These are phyloP conservation scores for Cladosporium sp. DNA, from an alignment of 2,329 filamentous ascomycete species.

Conservation along the genomic window DNA sequence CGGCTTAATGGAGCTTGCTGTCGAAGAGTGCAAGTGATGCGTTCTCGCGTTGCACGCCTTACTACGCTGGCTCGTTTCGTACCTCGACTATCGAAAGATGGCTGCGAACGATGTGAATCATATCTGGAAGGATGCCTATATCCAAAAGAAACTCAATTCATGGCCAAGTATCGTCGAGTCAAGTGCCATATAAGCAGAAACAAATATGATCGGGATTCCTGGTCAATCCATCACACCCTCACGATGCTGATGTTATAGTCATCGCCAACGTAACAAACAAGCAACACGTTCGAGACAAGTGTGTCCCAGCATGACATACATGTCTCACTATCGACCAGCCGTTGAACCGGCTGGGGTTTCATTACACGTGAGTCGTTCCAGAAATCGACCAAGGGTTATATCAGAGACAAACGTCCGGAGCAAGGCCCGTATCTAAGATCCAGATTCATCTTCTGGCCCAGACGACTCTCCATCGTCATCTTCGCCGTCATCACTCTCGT, in stretches of 20 bases:
- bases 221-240: slow-evolving; percentile 1
- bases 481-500: slow-evolving; percentile 22
- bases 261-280: neutral
- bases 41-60: neutral
- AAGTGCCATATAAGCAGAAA: neutral
- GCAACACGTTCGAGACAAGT: neutral
- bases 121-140: neutral
- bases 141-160: neutral
- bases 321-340: slow-evolving; percentile 15
- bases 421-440: neutral
- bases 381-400: neutral
- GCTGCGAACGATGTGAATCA: neutral
- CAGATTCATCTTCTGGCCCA: slow-evolving; percentile 10
- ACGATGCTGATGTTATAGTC: neutral
- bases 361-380: slow-evolving; percentile 12
- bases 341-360: neutral
- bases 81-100: neutral
- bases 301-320: slow-evolving; percentile 1
- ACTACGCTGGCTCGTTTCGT: neutral
- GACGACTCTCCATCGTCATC: slow-evolving; percentile 24
- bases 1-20: neutral
- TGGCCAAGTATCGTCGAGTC: neutral
- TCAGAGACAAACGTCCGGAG: slow-evolving; percentile 2
- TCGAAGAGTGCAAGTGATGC: neutral
- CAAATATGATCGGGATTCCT: neutral